These are phyloP conservation scores for Pseudogymnoascus sp. DNA, from an alignment of 2,329 filamentous ascomycete species.

Conservation along the genomic window DNA sequence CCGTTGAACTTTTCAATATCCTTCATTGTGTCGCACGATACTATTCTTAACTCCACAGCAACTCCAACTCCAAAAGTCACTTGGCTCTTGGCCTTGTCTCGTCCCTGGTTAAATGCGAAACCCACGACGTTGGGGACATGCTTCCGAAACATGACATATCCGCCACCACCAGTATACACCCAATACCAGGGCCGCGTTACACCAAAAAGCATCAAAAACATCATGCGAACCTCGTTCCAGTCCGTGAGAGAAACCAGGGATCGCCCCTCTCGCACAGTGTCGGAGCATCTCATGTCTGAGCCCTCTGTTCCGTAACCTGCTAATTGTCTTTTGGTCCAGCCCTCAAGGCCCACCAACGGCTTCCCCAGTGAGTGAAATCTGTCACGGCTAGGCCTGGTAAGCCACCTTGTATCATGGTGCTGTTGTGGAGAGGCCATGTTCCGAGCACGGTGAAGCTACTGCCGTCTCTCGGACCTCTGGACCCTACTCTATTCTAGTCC, in stretches of 20 bases:
- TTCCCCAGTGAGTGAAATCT: neutral
- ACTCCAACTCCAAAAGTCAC: neutral
- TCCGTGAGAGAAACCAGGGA: neutral
- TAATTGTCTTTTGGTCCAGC: neutral
- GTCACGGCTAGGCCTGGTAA: slow-evolving; percentile 3
- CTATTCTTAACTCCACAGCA: neutral
- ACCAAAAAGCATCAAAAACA: neutral
- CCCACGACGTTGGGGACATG: slow-evolving; percentile 1
- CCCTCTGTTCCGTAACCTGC: slow-evolving; percentile 1
- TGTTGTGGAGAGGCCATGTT: slow-evolving; percentile 5
- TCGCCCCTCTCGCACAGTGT: slow-evolving; percentile 2
- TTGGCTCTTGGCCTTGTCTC: neutral
- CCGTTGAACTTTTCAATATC: neutral
- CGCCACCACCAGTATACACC: neutral
- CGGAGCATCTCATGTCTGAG: slow-evolving; percentile 3
- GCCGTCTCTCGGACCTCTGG: neutral
- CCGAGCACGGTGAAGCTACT: neutral
- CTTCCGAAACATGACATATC: slow-evolving; percentile 2
- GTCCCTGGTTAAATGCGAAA: neutral
- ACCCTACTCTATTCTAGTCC: neutral
- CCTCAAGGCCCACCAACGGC: neutral
- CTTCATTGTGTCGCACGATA: neutral
- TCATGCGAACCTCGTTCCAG: slow-evolving; percentile 3
- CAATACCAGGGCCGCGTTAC: neutral
- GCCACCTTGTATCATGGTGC: slow-evolving; percentile 1